Evolutionary conservation across 345 rosid genomes (phyloP).

Genomic region (Arabidopsis thaliana): TAIR10.1 NC_003071.7:9253001-9253500

Average conservation of each 20-base stretch:
- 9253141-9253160: constrained; percentile 93
- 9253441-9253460: neutral
- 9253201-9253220: constrained; percentile 95
- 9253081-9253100: constrained; percentile 1
- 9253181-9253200: constrained; percentile 89
- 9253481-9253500: constrained; percentile 79
- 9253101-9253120: constrained; percentile 50
- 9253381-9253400: constrained; percentile 58
- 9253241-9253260: constrained; percentile 91
- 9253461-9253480: constrained; percentile 54
- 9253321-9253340: constrained; percentile 90
- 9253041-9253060: constrained; percentile 2
- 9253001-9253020: constrained; percentile 97
- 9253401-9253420: constrained; percentile 4
- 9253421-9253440: neutral
- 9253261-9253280: constrained; percentile 89
- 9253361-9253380: constrained; percentile 92
- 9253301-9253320: constrained; percentile 83
- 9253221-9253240: constrained; percentile 86
- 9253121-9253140: constrained; percentile 98
- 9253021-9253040: constrained; percentile 57
- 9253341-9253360: constrained; percentile 97
- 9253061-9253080: neutral
- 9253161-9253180: constrained; percentile 86
- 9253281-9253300: constrained; percentile 83